Conservation (phyloP, 2,329 filamentous ascomycete species). For the Huntiella decipiens region DNA sequence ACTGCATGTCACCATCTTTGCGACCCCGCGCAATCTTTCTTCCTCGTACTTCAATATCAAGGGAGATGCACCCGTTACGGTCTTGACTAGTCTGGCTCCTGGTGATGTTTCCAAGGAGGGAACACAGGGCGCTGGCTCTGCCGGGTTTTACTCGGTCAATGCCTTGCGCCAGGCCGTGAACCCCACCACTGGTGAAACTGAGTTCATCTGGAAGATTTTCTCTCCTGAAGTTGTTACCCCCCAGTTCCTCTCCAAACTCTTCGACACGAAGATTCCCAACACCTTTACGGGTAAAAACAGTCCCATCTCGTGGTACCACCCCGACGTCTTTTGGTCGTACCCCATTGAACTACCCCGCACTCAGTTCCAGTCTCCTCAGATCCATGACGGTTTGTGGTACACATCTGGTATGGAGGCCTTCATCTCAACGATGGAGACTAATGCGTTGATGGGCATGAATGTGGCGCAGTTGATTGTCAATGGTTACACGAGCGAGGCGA, state of each 20-base stretch:
- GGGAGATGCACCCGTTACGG: constrained; percentile 42
- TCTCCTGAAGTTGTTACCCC: constrained; percentile 34
- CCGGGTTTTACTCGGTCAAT: constrained; percentile 74
- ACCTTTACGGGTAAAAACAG: constrained; percentile 22
- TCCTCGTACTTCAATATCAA: constrained; percentile 52
- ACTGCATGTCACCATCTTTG: constrained; percentile 77
- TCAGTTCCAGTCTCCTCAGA: constrained; percentile 63
- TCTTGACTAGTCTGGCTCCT: constrained; percentile 64
- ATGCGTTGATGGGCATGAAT: constrained; percentile 75
- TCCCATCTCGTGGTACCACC: constrained; percentile 55
- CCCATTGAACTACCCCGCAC: constrained; percentile 68
- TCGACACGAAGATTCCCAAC: constrained; percentile 29
- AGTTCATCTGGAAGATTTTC: constrained; percentile 49
- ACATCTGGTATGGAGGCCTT: constrained; percentile 73
- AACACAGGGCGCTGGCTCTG: constrained; percentile 43
- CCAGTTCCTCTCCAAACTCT: constrained; percentile 31
- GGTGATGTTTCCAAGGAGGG: constrained; percentile 33
- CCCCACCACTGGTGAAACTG: constrained; percentile 31
- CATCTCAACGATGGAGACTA: constrained; percentile 96
- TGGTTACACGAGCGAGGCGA: constrained; percentile 17
- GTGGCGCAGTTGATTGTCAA: constrained; percentile 54
- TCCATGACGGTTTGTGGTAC: constrained; percentile 51
- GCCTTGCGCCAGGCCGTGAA: constrained; percentile 47
- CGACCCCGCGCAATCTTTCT: constrained; percentile 55
- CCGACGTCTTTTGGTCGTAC: constrained; percentile 68